Conservation (phyloP, 1,139 yeast genomes). For the Taiozyma onychis region DNA sequence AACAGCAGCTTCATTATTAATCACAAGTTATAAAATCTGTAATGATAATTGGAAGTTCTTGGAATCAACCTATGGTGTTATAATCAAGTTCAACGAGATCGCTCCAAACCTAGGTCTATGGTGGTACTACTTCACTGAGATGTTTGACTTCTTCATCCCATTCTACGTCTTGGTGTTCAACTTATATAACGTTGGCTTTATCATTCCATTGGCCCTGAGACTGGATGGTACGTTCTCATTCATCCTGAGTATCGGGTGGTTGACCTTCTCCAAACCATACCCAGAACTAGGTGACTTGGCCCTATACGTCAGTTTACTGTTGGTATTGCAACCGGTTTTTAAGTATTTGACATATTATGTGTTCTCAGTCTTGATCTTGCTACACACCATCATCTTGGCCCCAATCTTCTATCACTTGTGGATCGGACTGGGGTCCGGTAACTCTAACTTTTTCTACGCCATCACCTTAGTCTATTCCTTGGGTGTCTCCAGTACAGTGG, state of each 20-base stretch:
- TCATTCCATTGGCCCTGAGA: constrained; percentile 70
- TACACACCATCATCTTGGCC: constrained; percentile 54
- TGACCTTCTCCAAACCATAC: constrained; percentile 73
- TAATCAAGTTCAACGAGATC: constrained; percentile 58
- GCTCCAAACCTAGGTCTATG: constrained; percentile 78
- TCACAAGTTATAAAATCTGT: constrained; percentile 34
- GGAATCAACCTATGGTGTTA: constrained; percentile 54
- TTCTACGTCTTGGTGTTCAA: constrained; percentile 85
- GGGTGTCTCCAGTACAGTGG: constrained; percentile 61
- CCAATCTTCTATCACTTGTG: constrained; percentile 93
- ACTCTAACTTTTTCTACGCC: constrained; percentile 93
- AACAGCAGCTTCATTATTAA: constrained; percentile 32
- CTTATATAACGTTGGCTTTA: constrained; percentile 60
- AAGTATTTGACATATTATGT: constrained; percentile 40
- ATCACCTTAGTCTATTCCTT: constrained; percentile 78
- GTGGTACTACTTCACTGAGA: constrained; percentile 98
- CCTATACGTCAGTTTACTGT: constrained; percentile 53
- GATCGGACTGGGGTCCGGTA: constrained; percentile 93
- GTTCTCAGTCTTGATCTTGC: constrained; percentile 37
- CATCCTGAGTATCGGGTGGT: constrained; percentile 58
- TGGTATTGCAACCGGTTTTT: constrained; percentile 45
- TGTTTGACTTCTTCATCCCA: constrained; percentile 83
- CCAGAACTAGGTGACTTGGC: constrained; percentile 87
- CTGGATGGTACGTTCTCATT: constrained; percentile 70
- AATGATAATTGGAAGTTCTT: constrained; percentile 49